Evolutionary conservation across 225 moss, liverwort and hornwort species (phyloP), one percentile per base, ranked within the genome.

Genomic region (Pleurozium schreberi): DNA sequence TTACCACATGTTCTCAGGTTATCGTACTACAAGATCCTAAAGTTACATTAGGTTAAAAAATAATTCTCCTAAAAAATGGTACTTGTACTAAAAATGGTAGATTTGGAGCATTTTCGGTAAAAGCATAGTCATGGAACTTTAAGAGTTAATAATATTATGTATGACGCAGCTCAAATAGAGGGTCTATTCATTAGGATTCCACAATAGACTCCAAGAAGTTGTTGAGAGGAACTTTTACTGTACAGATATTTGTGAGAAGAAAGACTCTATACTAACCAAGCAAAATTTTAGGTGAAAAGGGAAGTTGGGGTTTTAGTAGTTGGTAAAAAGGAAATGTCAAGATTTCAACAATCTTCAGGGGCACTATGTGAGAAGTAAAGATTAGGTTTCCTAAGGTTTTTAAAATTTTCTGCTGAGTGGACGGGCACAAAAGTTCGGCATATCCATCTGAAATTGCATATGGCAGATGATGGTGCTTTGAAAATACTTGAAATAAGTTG

Each of bases 401-500:
- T 5, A 70, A 12, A 12, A 1, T 17, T 2, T 71, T 28, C 7
- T 5, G 16, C 16, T 3, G 1, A 43, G 10, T 10, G 28, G 10
- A 71, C 3, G 8, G 5, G 9, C 5, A 5, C 17, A 43, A 43
- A 43, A 43, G 27, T 71, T n/a, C n/a, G 8, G 43, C 16, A 9
- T 71, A 27, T 10, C 42, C 14, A 40, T 69, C 12, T 42, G 8
- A 0, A 70, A 70, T 5, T 26, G 8, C 3, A 0, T 26, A 26
- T 1, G 2, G 2, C 1, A 71, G 0, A 70, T 14, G 43, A 1
- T n/a, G n/a, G 0, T 27, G 5, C 23, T 2, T 8, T 14, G 8
- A 70, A 26, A 14, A 70, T 4, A 12, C 8, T 70, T 70, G 23
- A 42, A 69, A 70, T 14, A 26, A 70, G 7, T 70, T 70, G 70